Evolutionary conservation across 768 basidiomycete genomes (phyloP), one percentile per base, ranked within the genome.

Genomic region (Leccinellum rugosiceps): DNA sequence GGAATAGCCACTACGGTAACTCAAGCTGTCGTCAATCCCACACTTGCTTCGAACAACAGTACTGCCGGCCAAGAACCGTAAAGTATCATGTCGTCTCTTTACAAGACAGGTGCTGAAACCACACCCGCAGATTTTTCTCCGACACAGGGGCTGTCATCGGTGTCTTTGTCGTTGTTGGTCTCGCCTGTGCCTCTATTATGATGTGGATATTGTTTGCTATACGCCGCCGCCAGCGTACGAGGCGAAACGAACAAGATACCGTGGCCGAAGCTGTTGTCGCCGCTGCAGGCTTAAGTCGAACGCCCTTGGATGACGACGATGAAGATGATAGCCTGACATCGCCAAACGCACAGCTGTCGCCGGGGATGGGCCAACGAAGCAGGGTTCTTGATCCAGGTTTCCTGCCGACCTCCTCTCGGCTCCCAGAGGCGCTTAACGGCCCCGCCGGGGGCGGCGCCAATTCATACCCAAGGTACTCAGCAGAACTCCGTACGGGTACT

Each of bases 71-170:
- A 70, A 53, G 80, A 81, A 46, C 75, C 82, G 89, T 90, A 69
- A 72, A 73, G 23, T 34, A 58, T 58, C 38, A 6, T 23, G 17
- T 65, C 30, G 41, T 43, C 41, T 47, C 46, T 32, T 50, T 34
- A 4, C 15, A 17, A 47, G 15, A 25, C 14, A 19, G 41, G 32
- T 50, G 32, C 60, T 65, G 50, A 63, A 50, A 51, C 17, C 43
- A 60, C 45, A 60, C 31, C 6, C 45, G 17, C 57, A 92, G 90
- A 55, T 98, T 97, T 76, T 95, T 96, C 73, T 71, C 72, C 50
- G 91, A 96, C 68, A 90, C 87, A 23, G 93, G 93, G 19, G 95
- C 94, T 11, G 94, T 98, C 3, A 88, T 88, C 1, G 96, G 91
- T 46, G 90, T 94, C 8, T 98, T 97, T 65, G 83, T 92, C 38